Evolutionary conservation across 768 basidiomycete species (phyloP), one percentile per base, ranked within the genome.

Genomic region (Russula vinacea): DNA sequence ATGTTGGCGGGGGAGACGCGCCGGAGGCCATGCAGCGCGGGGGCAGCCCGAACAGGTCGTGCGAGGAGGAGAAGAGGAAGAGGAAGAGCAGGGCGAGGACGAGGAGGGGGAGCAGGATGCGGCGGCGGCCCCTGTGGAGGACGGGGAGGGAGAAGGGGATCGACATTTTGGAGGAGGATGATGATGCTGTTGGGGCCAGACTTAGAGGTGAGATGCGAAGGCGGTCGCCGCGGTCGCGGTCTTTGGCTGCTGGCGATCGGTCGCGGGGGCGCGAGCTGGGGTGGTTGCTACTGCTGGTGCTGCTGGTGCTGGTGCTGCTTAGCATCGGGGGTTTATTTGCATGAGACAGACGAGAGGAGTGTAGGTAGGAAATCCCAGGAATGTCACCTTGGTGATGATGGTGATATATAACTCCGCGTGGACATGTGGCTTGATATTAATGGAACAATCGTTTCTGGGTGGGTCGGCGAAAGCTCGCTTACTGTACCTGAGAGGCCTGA

Each of bases 51-150:
- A 67, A 6, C 1, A 67, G 32, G 26, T 68, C 60, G 29, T 68
- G 67, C 13, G 58, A 60, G 33, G 61, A 47, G 16, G 65, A 67
- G 54, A 67, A 68, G 40, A 68, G 59, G 64, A 67, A 60, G 54
- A 68, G 59, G 64, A 67, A 60, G 54, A 67, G 39, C 5, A 68
- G 49, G 7, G n/a, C 35, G 14, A 53, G 14, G 9, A n/a, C 13
- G 59, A 44, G 14, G 59, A 67, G 52, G 1, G 58, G 24, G 59
- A 56, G 26, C 40, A 58, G 14, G 39, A 62, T 11, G 1, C 56
- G 63, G 7, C 58, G 62, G 3, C 37, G 53, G 22, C 39, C 5
- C 17, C 63, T 63, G 29, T 29, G 29, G 29, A 29, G 29, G n/a
- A n/a, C n/a, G n/a, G 29, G 29, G 29, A 2, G 29, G 29, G 29